Base-by-base conservation (phyloP, 2,329 filamentous ascomycete species). In the Trichoderma breve region DNA sequence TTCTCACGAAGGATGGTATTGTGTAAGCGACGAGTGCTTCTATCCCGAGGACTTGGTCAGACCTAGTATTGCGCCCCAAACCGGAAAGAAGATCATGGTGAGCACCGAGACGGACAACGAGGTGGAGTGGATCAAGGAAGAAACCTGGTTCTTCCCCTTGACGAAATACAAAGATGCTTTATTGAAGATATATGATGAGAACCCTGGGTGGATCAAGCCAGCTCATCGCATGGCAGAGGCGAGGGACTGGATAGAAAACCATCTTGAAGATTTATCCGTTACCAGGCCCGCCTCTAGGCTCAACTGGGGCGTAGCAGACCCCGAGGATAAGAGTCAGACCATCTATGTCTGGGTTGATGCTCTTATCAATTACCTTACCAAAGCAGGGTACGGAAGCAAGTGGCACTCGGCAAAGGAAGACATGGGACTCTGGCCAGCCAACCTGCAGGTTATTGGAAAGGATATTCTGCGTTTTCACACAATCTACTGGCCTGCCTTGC, bases 291-390 rank as follows among this genome's bases (percentile, higher is more conserved):
- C 87, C 4, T 89, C 91, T 70, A 88, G 96, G 62, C 82, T 98
- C 53, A 88, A 85, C 28, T 99, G 96, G 96, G 96, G 96, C 4
- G 92, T 99, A 71, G 90, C 87, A 7, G 96, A 98, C 30, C 96
- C 96, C 0, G 91, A 91, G 68, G 96, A 99, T 77, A 84, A 88
- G 0, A 89, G 85, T 21, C 96, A 98, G 81, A 98, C 95, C 3
- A 95, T 99, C 72, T 99, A 99, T 78, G 97, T 99, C 36, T 99
- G 96, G 96, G 88, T 99, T 0, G 97, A 99, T 82, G 96, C 96
- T 1, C 88, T 99, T 34, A 87, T 98, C 77, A 99, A 98, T 81
- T 99, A 99, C 80, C 83, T 96, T 66, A 97, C 95, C 18, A 93
- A 91, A 74, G 89, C 94, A 1, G 94, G 95, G 15, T 98, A 97